These are phyloP conservation scores for Phoma sp. DNA, from an alignment of 2,329 filamentous ascomycete genomes.

Conservation along the genomic window DNA sequence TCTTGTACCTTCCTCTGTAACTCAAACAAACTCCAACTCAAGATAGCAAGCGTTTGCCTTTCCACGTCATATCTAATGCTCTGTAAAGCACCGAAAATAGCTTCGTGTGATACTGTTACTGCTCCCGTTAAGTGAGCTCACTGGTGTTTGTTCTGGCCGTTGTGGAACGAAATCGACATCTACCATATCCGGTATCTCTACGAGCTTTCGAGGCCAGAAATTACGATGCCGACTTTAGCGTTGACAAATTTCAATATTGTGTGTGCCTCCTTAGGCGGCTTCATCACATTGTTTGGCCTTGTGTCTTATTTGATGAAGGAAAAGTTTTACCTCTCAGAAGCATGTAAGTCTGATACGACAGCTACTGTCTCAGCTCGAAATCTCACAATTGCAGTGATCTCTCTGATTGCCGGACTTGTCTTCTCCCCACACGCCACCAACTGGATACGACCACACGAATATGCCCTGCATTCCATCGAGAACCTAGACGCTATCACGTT, in stretches of 20 bases:
- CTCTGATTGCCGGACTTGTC: constrained; percentile 76
- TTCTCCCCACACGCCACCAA: constrained; percentile 82
- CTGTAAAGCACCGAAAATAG: neutral
- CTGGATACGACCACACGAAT: constrained; percentile 74
- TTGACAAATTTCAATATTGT: constrained; percentile 84
- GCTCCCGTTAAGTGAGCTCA: constrained; percentile 10
- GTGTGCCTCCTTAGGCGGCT: constrained; percentile 80
- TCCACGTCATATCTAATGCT: constrained; percentile 2
- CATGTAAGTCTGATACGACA: constrained; percentile 65
- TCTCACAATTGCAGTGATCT: constrained; percentile 68
- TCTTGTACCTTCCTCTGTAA: neutral
- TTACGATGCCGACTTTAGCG: constrained; percentile 66
- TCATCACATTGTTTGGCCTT: constrained; percentile 87
- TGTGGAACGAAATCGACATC: neutral
- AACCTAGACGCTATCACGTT: constrained; percentile 77
- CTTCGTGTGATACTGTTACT: constrained; percentile 7
- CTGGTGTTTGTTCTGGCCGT: neutral
- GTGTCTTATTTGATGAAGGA: constrained; percentile 92
- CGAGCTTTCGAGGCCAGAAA: neutral
- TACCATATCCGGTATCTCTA: neutral
- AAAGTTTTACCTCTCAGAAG: constrained; percentile 88
- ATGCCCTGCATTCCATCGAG: constrained; percentile 64
- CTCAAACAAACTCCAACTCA: neutral
- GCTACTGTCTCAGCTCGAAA: neutral
- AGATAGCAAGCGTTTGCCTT: neutral